Evolutionary conservation across 2,329 filamentous ascomycete genomes (phyloP).

Genomic region (Annulohypoxylon truncatum): DNA sequence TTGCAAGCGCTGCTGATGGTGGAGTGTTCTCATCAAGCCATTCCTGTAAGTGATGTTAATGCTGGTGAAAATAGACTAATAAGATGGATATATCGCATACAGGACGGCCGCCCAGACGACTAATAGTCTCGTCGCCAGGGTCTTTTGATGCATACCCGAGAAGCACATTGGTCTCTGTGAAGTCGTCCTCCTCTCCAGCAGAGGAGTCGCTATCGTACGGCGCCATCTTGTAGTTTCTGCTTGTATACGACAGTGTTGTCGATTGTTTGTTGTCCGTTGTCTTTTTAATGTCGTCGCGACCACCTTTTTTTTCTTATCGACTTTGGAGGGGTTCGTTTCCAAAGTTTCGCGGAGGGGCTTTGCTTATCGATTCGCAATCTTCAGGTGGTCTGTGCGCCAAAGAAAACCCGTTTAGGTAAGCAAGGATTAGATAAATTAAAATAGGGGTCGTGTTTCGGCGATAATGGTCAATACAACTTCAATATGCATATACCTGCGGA

Average conservation of each 20-base stretch:
- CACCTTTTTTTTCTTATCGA: conserved; percentile 32
- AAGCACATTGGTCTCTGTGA: conserved; percentile 85
- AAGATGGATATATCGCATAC: conserved; percentile 64
- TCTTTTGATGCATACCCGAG: conserved; percentile 90
- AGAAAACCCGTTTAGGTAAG: background rate
- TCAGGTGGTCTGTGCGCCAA: conserved; percentile 11
- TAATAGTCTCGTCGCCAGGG: conserved; percentile 82
- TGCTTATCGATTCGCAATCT: conserved; percentile 20
- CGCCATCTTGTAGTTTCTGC: conserved; percentile 39
- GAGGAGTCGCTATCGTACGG: conserved; percentile 88
- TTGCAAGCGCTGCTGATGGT: conserved; percentile 80
- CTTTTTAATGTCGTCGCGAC: background rate
- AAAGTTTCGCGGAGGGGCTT: conserved; percentile 18
- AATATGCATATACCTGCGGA: background rate
- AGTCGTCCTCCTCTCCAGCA: conserved; percentile 73
- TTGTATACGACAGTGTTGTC: background rate
- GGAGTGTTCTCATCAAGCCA: conserved; percentile 82
- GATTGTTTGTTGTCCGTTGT: background rate
- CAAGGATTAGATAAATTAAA: background rate
- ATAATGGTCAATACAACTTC: background rate
- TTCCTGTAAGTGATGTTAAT: conserved; percentile 63
- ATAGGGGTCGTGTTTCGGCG: background rate
- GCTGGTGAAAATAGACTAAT: background rate
- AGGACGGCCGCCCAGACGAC: conserved; percentile 86
- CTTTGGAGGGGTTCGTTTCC: conserved; percentile 33